These are phyloP conservation scores for Cladosporium oxysporum DNA, from an alignment of 2,329 filamentous ascomycete species.

Conservation along the genomic window DNA sequence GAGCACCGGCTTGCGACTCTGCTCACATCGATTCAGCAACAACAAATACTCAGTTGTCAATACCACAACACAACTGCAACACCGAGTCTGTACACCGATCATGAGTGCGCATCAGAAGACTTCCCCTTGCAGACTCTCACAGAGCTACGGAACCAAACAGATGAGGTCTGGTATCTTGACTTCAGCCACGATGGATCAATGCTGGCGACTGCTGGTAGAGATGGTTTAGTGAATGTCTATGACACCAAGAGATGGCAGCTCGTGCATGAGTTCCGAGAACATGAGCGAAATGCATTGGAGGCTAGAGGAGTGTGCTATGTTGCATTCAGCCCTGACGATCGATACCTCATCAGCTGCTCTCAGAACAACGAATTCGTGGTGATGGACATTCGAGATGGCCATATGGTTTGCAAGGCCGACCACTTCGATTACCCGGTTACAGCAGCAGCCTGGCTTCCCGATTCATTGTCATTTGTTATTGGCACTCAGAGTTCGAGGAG, in stretches of 20 bases:
- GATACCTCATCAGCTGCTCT: constrained; percentile 78
- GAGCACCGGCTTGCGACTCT: constrained; percentile 82
- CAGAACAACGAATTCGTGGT: constrained; percentile 40
- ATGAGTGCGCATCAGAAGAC: constrained; percentile 74
- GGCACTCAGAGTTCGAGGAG: constrained; percentile 70
- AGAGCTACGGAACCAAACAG: constrained; percentile 70
- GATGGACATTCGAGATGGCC: constrained; percentile 47
- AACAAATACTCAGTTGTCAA: constrained; percentile 78
- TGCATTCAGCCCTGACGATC: constrained; percentile 90
- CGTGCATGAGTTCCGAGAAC: constrained; percentile 48
- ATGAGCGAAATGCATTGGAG: constrained; percentile 29
- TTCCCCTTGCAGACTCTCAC: constrained; percentile 74
- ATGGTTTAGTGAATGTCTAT: constrained; percentile 77
- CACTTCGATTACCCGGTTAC: constrained; percentile 83
- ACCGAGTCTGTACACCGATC: constrained; percentile 86
- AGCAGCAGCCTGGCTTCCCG: constrained; percentile 83
- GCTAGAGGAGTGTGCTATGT: constrained; percentile 70
- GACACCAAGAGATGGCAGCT: constrained; percentile 71
- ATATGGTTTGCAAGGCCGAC: constrained; percentile 63
- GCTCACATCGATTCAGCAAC: constrained; percentile 78
- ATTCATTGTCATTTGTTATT: constrained; percentile 76
- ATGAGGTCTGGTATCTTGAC: constrained; percentile 88
- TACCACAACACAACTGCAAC: constrained; percentile 81
- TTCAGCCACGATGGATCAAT: constrained; percentile 86
- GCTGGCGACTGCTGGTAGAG: constrained; percentile 79